These are phyloP conservation scores for Meyerozyma athensensis DNA, from an alignment of 1,139 yeast genomes.

Conservation along the genomic window DNA sequence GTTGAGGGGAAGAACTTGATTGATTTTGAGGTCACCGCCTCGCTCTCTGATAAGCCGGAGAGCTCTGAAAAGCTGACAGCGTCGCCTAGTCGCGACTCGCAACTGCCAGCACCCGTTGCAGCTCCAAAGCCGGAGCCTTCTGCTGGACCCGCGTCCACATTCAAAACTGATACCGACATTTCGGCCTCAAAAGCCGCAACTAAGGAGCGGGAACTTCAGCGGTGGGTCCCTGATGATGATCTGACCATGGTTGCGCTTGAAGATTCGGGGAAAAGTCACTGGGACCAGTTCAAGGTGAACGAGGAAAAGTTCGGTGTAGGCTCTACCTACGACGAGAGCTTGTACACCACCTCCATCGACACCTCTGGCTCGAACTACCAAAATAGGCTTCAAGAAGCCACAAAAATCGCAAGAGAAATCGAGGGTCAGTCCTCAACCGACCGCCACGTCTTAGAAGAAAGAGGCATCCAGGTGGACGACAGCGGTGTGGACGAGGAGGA, in stretches of 20 bases:
- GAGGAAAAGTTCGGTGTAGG: slow-evolving; percentile 84
- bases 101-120: slow-evolving; percentile 5
- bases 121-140: slow-evolving; percentile 7
- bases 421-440: slow-evolving; percentile 66
- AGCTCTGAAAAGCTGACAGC: slow-evolving; percentile 2
- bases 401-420: slow-evolving; percentile 75
- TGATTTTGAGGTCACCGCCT: slow-evolving; percentile 44
- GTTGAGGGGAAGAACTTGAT: slow-evolving; percentile 59
- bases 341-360: slow-evolving; percentile 83
- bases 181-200: slow-evolving; percentile 39
- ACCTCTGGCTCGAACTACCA: slow-evolving; percentile 70
- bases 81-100: slow-evolving; percentile 5
- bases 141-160: slow-evolving; percentile 22
- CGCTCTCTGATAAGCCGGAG: slow-evolving; percentile 3
- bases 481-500: slow-evolving; percentile 93
- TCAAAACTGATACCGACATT: slow-evolving; percentile 84
- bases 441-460: slow-evolving; percentile 84
- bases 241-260: slow-evolving; percentile 26
- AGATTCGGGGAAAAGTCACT: slow-evolving; percentile 34
- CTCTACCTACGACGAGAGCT: slow-evolving; percentile 81
- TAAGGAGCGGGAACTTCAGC: slow-evolving; percentile 69
- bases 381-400: slow-evolving; percentile 66
- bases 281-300: slow-evolving; percentile 96
- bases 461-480: slow-evolving; percentile 75
- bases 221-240: slow-evolving; percentile 76